Percentiles rank a stretch among this genome's conserved stretches.
Conservation (phyloP, 2,329 filamentous ascomycete genomes). For the Pseudomassariella vexata region DNA sequence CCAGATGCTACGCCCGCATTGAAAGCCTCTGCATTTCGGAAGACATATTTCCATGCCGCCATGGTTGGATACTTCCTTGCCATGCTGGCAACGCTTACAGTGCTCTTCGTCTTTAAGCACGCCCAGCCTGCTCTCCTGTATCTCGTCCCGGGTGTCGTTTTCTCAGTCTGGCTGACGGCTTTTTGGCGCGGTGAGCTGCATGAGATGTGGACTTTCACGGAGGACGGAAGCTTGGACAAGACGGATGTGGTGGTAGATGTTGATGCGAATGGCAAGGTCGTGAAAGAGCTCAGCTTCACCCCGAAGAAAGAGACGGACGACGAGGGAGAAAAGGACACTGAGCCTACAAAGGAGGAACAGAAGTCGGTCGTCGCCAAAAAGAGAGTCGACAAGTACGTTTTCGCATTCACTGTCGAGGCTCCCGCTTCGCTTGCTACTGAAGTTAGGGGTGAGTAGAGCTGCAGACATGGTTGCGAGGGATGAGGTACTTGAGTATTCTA, state of each 20-base stretch:
- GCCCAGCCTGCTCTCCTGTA: constrained; percentile 90
- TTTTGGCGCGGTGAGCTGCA: constrained; percentile 63
- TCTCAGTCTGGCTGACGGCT: constrained; percentile 70
- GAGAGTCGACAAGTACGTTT: constrained; percentile 14
- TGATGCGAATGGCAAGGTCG: constrained; percentile 39
- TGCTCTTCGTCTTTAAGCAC: constrained; percentile 72
- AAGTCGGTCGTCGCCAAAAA: constrained; percentile 3
- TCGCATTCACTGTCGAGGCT: constrained; percentile 23
- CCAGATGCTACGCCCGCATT: constrained; percentile 25
- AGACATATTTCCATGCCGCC: constrained; percentile 78
- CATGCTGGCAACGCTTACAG: constrained; percentile 69
- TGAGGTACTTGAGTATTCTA: too few species aligned
- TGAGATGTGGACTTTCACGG: constrained; percentile 77
- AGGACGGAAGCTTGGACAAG: constrained; percentile 56
- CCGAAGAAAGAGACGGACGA: constrained; percentile 29
- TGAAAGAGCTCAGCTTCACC: constrained; percentile 33
- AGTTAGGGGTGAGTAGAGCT: constrained; percentile 1
- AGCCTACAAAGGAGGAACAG: constrained; percentile 6
- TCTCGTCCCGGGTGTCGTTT: constrained; percentile 79
- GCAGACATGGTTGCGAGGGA: too few species aligned
- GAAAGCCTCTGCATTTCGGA: constrained; percentile 57
- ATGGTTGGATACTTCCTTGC: constrained; percentile 72
- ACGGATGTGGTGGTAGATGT: constrained; percentile 50
- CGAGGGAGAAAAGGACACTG: constrained; percentile 13
- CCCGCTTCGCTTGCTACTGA: constrained; percentile 10